Percentiles rank a stretch among this genome's conserved stretches.
These are phyloP conservation scores for Colletotrichum camelliae DNA, from an alignment of 2,329 filamentous ascomycete species.

Conservation along the genomic window DNA sequence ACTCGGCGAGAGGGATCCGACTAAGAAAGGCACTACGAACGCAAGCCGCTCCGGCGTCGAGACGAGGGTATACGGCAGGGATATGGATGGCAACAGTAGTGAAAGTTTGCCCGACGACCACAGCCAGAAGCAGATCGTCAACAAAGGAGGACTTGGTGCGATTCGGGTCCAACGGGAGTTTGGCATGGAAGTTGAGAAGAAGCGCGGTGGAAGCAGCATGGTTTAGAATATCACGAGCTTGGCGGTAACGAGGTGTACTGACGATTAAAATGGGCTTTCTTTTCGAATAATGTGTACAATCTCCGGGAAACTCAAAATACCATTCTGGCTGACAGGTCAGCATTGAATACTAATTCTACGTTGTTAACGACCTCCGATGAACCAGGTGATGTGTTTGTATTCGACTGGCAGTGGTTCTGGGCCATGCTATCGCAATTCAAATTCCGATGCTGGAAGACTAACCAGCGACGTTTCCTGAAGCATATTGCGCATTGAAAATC, in stretches of 20 bases:
- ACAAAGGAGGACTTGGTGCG: not conserved
- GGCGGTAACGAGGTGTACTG: not conserved
- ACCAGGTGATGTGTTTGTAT: not conserved
- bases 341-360: not conserved
- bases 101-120: conserved; percentile 14
- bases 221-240: not conserved
- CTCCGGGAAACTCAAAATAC: not conserved
- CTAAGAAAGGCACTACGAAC: not conserved
- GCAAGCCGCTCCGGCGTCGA: conserved; percentile 1
- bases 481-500: not conserved
- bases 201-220: not conserved
- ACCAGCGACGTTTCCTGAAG: not conserved
- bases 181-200: conserved; percentile 11
- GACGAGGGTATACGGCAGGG: conserved; percentile 13
- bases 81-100: conserved; percentile 3
- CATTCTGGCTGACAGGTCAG: not conserved
- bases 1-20: conserved; percentile 10
- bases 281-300: not conserved
- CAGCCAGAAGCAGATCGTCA: conserved; percentile 10
- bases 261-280: not conserved
- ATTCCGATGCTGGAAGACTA: not conserved
- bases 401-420: not conserved
- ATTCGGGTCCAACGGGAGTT: conserved; percentile 13
- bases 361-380: not conserved
- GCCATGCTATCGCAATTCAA: not conserved